A percentile compares a stretch with the other conserved stretches of the same genome.
Conservation (phyloP, 495 filamentous ascomycete genomes). For the Penicillium paxilli region DNA sequence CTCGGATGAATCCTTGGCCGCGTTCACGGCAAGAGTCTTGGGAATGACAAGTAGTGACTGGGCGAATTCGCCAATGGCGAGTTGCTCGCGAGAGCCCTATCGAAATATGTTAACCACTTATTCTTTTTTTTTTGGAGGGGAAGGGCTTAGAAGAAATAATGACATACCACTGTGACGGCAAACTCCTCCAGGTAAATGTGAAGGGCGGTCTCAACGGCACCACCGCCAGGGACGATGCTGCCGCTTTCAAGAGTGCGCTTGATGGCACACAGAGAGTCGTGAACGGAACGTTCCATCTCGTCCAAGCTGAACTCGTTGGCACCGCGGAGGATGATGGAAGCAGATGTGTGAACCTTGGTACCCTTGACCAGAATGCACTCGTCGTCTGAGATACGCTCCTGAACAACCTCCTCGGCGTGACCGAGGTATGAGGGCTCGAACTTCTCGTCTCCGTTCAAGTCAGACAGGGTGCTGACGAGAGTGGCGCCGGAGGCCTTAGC, state of each 20-base stretch:
- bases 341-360: constrained; percentile 88
- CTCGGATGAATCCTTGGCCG: constrained; percentile 92
- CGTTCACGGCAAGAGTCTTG: constrained; percentile 95
- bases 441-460: constrained; percentile 95
- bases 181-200: constrained; percentile 99
- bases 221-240: constrained; percentile 93
- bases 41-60: constrained; percentile 92
- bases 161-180: constrained; percentile 85
- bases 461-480: constrained; percentile 86
- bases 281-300: constrained; percentile 98
- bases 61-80: constrained; percentile 97
- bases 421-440: constrained; percentile 90
- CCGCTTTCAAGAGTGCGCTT: constrained; percentile 97
- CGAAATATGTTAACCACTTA: constrained; percentile 15
- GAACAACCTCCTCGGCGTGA: constrained; percentile 88
- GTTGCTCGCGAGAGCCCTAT: constrained; percentile 90
- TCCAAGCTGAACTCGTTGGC: constrained; percentile 96
- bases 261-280: constrained; percentile 94
- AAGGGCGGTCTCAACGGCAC: constrained; percentile 96
- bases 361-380: constrained; percentile 98
- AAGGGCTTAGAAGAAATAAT: neutral
- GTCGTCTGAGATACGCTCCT: constrained; percentile 97
- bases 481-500: constrained; percentile 95
- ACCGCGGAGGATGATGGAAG: constrained; percentile 95
- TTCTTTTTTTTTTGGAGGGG: neutral